Base-by-base conservation (phyloP, 345 rosid species). In the Salix suchowensis region DNA sequence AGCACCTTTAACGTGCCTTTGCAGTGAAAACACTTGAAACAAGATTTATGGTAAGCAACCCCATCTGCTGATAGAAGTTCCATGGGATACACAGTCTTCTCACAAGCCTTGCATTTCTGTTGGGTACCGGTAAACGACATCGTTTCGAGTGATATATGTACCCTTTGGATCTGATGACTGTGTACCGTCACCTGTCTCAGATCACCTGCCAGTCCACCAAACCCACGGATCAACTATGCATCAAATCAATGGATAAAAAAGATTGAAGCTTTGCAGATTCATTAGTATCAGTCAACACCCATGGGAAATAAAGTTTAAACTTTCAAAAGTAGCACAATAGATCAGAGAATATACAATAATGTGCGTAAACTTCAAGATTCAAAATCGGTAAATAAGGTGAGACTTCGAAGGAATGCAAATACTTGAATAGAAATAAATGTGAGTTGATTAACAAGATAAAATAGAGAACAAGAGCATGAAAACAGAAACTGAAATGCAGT, bases 41-140 rank as follows among this genome's bases (percentile, higher is more conserved):
- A 96, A 79, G 97, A 84, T 79, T 92, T 96, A 69, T 96, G 99
- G 80, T 88, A 96, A 40, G 91, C 78, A 69, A 92, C 85, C 60
- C 99, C 99, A 81, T 96, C 99, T 0, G 97, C 97, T 15, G 98
- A 92, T 46, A 94, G 81, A 76, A 91, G 93, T 76, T 96, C 99
- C 75, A 96, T 89, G 1, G 97, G 95, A 77, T 96, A 96, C 70
- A 96, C 99, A 12, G 99, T 96, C 93, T 92, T 96, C 80, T 88
- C 97, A 61, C 99, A 96, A 37, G 92, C 94, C 87, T 87, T 92
- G 88, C 99, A 96, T 85, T 94, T 96, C 87, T 92, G 89, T 78
- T 90, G 97, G 62, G 99, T 96, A 70, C 99, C 99, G 13, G 84
- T 87, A 81, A 96, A 96, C 78, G 99, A 91, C 98, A 96, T 96